Percentiles rank a stretch among this genome's conserved stretches.
These are phyloP conservation scores for Aspergillus hiratsukae DNA, from an alignment of 2,329 filamentous ascomycete genomes.

Conservation along the genomic window DNA sequence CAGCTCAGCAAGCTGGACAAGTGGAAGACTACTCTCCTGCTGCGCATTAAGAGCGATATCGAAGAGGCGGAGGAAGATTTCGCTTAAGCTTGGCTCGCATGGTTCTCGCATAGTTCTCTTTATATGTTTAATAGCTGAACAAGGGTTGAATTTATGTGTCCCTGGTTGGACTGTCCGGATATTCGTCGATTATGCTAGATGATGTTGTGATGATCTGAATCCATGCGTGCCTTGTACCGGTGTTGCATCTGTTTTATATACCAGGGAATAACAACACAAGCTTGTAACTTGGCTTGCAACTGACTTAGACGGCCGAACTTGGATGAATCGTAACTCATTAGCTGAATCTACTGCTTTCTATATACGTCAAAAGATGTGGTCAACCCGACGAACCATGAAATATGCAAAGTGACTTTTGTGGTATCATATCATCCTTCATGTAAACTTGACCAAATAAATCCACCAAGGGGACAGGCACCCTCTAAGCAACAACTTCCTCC, in stretches of 20 bases:
- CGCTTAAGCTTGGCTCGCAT: slow-evolving; percentile 45
- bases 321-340: no score
- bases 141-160: neutral
- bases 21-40: slow-evolving; percentile 87
- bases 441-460: neutral
- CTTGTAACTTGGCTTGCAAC: no score
- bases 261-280: no score
- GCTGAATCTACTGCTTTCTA: no score
- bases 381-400: neutral
- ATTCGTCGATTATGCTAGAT: neutral
- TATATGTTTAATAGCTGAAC: neutral
- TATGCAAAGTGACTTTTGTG: slow-evolving; percentile 13
- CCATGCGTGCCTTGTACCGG: neutral
- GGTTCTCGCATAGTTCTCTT: no score
- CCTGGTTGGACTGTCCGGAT: slow-evolving; percentile 1
- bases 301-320: no score
- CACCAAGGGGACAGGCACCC: neutral
- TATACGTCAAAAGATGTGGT: neutral
- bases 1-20: slow-evolving; percentile 91
- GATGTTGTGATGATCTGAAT: neutral
- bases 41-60: slow-evolving; percentile 79
- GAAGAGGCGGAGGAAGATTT: slow-evolving; percentile 67
- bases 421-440: slow-evolving; percentile 26
- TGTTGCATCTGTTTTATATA: neutral
- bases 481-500: slow-evolving; percentile 29